Evolutionary conservation across 225 moss, liverwort and hornwort genomes (phyloP).

Genomic region (Physcomitrium patens): DNA sequence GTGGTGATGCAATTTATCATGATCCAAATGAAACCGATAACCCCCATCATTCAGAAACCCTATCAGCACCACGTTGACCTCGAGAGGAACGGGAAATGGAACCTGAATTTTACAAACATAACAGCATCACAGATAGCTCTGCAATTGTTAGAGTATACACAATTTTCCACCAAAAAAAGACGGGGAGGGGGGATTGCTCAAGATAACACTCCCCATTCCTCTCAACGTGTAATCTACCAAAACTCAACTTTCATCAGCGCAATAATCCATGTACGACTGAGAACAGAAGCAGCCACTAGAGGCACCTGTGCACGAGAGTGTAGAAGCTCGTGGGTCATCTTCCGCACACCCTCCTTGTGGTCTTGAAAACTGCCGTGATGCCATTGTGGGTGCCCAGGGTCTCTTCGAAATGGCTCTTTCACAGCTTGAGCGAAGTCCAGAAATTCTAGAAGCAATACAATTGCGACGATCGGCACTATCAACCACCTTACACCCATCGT

Average conservation of each 20-base stretch:
- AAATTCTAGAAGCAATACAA: conserved; percentile 24
- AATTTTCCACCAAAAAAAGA: neutral
- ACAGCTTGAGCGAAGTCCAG: conserved; percentile 31
- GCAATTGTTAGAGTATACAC: neutral
- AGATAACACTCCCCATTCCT: too few relatives aligned
- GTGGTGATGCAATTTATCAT: conserved; percentile 57
- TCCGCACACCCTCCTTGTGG: conserved; percentile 61
- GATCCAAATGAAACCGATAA: conserved; percentile 74
- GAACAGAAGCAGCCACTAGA: neutral
- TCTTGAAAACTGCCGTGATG: conserved; percentile 89
- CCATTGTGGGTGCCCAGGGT: conserved; percentile 88
- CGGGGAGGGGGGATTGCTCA: too few relatives aligned
- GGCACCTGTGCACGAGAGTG: conserved; percentile 74
- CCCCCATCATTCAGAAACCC: conserved; percentile 86
- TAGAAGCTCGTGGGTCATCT: conserved; percentile 71
- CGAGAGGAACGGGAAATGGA: conserved; percentile 79
- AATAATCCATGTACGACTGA: neutral
- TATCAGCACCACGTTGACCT: conserved; percentile 76
- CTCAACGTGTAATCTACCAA: neutral
- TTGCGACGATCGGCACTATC: conserved; percentile 25
- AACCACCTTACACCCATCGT: conserved; percentile 31
- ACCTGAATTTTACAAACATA: conserved; percentile 38
- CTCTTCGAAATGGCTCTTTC: conserved; percentile 77
- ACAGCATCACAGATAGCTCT: conserved; percentile 1
- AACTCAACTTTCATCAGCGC: neutral